Conservation (phyloP, 768 basidiomycete genomes). For the Infundibulicybe gibba region DNA sequence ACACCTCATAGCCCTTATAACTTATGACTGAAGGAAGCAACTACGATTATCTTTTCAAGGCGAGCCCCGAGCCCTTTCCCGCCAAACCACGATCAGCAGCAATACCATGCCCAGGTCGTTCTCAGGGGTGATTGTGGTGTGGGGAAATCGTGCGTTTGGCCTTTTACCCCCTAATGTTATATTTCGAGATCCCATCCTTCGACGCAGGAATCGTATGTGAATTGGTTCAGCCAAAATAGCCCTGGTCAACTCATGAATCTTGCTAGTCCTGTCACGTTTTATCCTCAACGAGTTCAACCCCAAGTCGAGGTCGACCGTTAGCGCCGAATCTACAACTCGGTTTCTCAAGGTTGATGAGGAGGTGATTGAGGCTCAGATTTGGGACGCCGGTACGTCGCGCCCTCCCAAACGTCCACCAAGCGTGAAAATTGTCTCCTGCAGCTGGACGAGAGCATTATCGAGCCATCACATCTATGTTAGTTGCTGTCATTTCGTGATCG, state of each 20-base stretch:
- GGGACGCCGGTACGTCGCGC: conserved; percentile 84
- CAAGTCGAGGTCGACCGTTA: conserved; percentile 98
- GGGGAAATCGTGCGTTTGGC: conserved; percentile 90
- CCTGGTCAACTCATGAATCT: too few species aligned
- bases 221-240: too few species aligned
- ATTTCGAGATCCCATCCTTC: not conserved
- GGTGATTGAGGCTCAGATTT: conserved; percentile 97
- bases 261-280: conserved; percentile 95
- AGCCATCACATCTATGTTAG: conserved; percentile 94
- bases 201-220: not conserved
- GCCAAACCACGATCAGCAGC: conserved; percentile 6
- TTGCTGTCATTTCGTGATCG: conserved; percentile 9
- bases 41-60: conserved; percentile 99
- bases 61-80: conserved; percentile 25
- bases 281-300: conserved; percentile 99
- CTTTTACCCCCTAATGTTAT: conserved; percentile 5
- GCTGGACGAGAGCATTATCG: conserved; percentile 98
- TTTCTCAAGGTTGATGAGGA: conserved; percentile 94
- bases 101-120: conserved; percentile 67
- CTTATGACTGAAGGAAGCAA: conserved; percentile 89
- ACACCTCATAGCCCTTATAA: conserved; percentile 5
- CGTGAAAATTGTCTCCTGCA: conserved; percentile 22
- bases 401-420: conserved; percentile 5
- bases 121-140: conserved; percentile 99
- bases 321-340: conserved; percentile 97